Conservation (phyloP, 2,329 filamentous ascomycete species). For the Gliomastix tumulicola region DNA sequence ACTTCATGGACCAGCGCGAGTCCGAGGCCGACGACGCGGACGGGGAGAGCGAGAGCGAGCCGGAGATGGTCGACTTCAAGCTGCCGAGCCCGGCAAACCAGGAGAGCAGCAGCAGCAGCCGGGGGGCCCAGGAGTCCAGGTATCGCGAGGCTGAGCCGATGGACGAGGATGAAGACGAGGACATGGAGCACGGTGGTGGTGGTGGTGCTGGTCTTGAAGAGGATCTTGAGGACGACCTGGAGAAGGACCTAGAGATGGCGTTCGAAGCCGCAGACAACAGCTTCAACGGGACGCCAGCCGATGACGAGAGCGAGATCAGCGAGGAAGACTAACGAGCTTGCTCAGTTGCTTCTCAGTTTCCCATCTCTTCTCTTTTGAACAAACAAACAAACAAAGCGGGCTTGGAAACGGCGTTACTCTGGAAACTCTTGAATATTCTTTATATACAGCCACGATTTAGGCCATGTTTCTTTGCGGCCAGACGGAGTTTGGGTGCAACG, state of each 20-base stretch:
- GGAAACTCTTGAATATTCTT: no score
- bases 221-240: conserved; percentile 29
- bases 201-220: conserved; percentile 13
- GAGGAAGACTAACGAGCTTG: conserved; percentile 47
- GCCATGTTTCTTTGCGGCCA: no score
- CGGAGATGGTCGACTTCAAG: conserved; percentile 43
- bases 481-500: no score
- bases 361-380: no score
- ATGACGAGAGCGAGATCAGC: conserved; percentile 59
- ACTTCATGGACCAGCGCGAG: conserved; percentile 40
- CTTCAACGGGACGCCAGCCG: conserved; percentile 36
- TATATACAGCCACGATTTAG: no score
- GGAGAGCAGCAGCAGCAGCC: conserved; percentile 20
- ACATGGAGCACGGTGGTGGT: conserved; percentile 12
- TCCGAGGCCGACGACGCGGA: conserved; percentile 38
- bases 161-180: conserved; percentile 18
- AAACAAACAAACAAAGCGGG: no score
- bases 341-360: no score
- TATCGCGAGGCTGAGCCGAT: conserved; percentile 11
- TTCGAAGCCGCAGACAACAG: conserved; percentile 13
- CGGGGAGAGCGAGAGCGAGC: conserved; percentile 39
- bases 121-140: neutral
- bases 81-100: conserved; percentile 46
- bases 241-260: conserved; percentile 48
- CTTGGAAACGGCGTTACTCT: no score